These are phyloP conservation scores for Aspergillus sp. DNA, from an alignment of 2,329 filamentous ascomycete species.

Conservation along the genomic window DNA sequence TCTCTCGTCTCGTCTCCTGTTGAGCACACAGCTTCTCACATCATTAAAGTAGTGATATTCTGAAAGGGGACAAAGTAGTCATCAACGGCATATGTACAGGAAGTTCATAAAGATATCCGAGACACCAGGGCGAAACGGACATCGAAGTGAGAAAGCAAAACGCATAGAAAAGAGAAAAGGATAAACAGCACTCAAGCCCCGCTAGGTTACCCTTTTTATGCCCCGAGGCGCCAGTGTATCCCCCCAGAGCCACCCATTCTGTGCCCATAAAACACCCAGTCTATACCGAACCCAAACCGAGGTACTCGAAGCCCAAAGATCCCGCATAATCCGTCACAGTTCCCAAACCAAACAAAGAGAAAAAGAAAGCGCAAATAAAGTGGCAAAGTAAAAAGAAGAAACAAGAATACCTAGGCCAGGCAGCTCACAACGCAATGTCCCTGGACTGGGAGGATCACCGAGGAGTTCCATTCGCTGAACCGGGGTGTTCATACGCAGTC, in stretches of 20 bases:
- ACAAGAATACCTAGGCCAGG: conserved; percentile 5
- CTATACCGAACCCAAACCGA: conserved; percentile 30
- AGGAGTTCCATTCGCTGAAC: conserved; percentile 32
- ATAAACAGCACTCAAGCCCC: conserved; percentile 21
- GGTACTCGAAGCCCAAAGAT: conserved; percentile 8
- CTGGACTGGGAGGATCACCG: conserved; percentile 21
- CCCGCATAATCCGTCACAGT: conserved; percentile 8
- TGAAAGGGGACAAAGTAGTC: not conserved
- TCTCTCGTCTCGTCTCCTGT: too few species aligned
- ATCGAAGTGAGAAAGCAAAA: conserved; percentile 9
- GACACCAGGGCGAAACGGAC: not conserved
- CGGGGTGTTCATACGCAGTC: conserved; percentile 29
- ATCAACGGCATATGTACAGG: conserved; percentile 28
- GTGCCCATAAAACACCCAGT: conserved; percentile 25
- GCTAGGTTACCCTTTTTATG: conserved; percentile 26
- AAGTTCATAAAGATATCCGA: conserved; percentile 13
- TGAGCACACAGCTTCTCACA: not conserved
- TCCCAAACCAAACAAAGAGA: conserved; percentile 16
- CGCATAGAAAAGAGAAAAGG: conserved; percentile 13
- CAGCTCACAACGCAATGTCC: too few species aligned
- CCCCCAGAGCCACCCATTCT: conserved; percentile 22
- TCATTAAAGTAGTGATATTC: not conserved
- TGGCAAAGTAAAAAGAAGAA: conserved; percentile 10
- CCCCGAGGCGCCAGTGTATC: conserved; percentile 28
- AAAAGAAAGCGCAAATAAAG: conserved; percentile 13